Evolutionary conservation across 768 basidiomycete genomes (phyloP), one percentile per base, ranked within the genome.

Genomic region (Mrakia hoshinonis): DNA sequence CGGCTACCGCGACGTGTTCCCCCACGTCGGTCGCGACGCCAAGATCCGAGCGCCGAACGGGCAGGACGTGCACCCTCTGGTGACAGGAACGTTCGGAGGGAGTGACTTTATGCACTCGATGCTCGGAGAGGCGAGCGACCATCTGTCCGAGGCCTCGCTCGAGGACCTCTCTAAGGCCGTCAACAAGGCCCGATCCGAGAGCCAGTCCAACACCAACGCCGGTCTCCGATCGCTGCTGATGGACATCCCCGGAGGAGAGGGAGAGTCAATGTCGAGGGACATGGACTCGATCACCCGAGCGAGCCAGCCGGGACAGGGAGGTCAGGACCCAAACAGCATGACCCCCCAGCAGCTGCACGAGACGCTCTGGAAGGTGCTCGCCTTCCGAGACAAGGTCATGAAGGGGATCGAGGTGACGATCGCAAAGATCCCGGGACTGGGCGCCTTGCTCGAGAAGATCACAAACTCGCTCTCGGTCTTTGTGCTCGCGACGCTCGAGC

Each of bases 101-200:
- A 63, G 84, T 74, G 91, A 93, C 79, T 92, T 92, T 76, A 85
- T 87, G 51, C 85, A 89, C 76, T 90, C 88, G 20, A 70, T 76
- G 20, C 67, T 80, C 73, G 81, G 81, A n/a, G 81, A 82, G 72
- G 80, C 80, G 4, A 80, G 79, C 80, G 90, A 89, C 75, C 74
- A 87, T 77, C 65, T 82, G 61, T 81, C 78, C 26, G 78, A 89
- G 81, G 90, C 92, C 2, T 93, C 91, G 46, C 91, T 97, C 2
- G 84, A 87, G 0, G 92, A 97, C 77, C 83, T 97, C 51, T 90
- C 89, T 81, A 86, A 87, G 73, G 85, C 89, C 73, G 82, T 95
- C 74, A 84, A 85, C 70, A 84, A 84, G 54, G 91, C 91, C 1
- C 85, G 87, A n/a, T 82, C 85, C 31, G 82, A 82, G 75, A 82